Percentiles rank a stretch among this genome's conserved stretches.
Evolutionary conservation across 2,329 filamentous ascomycete genomes (phyloP).

Genomic region (Aspergillus niger): DNA sequence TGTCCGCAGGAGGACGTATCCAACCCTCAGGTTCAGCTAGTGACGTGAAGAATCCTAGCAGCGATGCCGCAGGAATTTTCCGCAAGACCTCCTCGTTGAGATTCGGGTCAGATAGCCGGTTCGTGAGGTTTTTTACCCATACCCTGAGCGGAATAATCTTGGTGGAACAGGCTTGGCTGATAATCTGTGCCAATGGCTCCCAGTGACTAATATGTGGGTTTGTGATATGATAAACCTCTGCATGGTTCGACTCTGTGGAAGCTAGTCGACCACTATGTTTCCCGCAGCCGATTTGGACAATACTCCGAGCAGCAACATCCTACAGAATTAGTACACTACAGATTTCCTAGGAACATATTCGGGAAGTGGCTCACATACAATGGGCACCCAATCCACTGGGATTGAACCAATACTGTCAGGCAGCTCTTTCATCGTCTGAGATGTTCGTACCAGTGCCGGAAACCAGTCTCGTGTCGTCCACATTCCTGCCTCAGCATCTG

Average conservation of each 20-base stretch:
- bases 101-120: background rate
- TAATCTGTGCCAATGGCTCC: background rate
- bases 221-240: conserved; percentile 1
- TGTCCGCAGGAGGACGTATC: background rate
- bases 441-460: conserved; percentile 3
- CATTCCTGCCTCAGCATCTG: background rate
- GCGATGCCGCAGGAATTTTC: background rate
- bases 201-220: background rate
- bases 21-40: background rate
- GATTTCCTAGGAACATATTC: no score
- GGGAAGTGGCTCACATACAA: background rate
- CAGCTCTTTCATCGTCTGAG: background rate
- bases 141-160: background rate
- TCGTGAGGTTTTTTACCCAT: background rate
- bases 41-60: background rate
- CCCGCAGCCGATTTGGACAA: background rate
- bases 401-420: conserved; percentile 2
- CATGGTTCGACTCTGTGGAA: no score
- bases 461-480: conserved; percentile 13
- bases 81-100: background rate
- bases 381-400: conserved; percentile 10
- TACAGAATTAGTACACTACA: background rate
- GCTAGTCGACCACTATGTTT: no score
- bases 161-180: background rate
- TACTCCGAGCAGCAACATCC: background rate